These are phyloP conservation scores for Diospyros kaki DNA, from an alignment of 148 eudicot genomes.

Conservation along the genomic window DNA sequence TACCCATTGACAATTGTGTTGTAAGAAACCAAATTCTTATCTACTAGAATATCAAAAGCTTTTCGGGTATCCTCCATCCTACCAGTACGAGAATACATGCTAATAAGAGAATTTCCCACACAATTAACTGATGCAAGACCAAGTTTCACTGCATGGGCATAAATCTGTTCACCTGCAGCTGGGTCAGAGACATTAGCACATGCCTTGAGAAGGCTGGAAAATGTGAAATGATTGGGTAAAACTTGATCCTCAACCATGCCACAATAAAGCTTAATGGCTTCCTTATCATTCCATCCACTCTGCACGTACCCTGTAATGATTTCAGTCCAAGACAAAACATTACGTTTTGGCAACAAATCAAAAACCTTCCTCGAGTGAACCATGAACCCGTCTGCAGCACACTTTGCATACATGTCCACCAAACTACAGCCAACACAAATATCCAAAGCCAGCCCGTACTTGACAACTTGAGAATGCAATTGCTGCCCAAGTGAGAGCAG, in stretches of 20 bases:
- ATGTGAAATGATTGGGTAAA: conserved; percentile 7
- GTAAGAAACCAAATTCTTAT: too few relatives aligned
- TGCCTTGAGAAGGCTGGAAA: conserved; percentile 6
- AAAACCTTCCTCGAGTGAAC: too few relatives aligned
- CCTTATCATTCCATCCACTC: conserved; percentile 1
- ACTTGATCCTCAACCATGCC: conserved; percentile 43
- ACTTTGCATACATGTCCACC: conserved; percentile 37
- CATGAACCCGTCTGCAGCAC: conserved; percentile 21
- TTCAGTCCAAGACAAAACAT: conserved; percentile 62
- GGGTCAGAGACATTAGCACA: conserved; percentile 37
- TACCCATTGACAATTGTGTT: too few relatives aligned
- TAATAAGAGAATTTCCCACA: conserved; percentile 51
- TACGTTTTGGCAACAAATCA: conserved; percentile 15
- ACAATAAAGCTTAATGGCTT: conserved; percentile 43
- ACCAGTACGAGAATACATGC: conserved; percentile 32
- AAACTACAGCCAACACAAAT: conserved; percentile 36
- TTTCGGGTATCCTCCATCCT: conserved; percentile 41
- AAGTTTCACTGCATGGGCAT: conserved; percentile 41
- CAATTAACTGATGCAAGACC: conserved; percentile 16
- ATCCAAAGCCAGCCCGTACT: conserved; percentile 32
- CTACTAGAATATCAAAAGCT: conserved; percentile 40
- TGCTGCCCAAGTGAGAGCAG: conserved; percentile 22
- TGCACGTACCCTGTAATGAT: conserved; percentile 43
- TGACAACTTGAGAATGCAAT: conserved; percentile 35
- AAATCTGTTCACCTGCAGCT: conserved; percentile 38